These are phyloP conservation scores for Tuber indicum DNA, from an alignment of 495 filamentous ascomycete genomes.

Conservation along the genomic window DNA sequence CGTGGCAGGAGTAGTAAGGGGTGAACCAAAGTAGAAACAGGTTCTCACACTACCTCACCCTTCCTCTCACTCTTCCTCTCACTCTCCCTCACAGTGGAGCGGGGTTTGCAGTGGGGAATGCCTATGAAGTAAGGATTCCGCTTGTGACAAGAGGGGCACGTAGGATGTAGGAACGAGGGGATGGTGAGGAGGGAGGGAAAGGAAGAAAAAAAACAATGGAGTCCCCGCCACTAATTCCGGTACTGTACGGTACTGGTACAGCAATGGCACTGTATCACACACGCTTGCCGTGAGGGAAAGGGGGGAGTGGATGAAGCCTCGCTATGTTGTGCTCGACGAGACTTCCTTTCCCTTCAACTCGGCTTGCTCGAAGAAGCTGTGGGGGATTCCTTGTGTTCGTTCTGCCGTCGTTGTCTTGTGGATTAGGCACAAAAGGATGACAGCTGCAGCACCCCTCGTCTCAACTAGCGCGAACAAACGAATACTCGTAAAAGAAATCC, in stretches of 20 bases:
- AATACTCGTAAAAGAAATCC: not conserved
- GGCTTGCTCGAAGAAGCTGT: not conserved
- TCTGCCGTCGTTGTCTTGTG: not conserved
- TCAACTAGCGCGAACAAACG: not conserved
- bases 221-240: not conserved
- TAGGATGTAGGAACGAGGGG: slow-evolving; percentile 6
- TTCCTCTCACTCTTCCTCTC: not conserved
- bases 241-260: not conserved
- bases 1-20: not conserved
- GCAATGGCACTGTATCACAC: not conserved
- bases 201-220: not conserved
- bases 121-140: not conserved
- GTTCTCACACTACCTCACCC: not conserved
- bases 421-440: not conserved
- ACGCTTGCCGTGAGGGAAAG: not conserved
- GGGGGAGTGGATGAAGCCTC: not conserved
- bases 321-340: not conserved
- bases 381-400: not conserved
- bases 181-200: slow-evolving; percentile 8
- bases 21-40: not conserved
- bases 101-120: not conserved
- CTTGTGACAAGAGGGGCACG: not conserved
- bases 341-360: not conserved
- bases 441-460: not conserved
- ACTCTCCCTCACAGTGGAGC: not conserved